Evolutionary conservation across 306 rosid genomes (phyloP).

Genomic region (Vigna reflexopilosa): DNA sequence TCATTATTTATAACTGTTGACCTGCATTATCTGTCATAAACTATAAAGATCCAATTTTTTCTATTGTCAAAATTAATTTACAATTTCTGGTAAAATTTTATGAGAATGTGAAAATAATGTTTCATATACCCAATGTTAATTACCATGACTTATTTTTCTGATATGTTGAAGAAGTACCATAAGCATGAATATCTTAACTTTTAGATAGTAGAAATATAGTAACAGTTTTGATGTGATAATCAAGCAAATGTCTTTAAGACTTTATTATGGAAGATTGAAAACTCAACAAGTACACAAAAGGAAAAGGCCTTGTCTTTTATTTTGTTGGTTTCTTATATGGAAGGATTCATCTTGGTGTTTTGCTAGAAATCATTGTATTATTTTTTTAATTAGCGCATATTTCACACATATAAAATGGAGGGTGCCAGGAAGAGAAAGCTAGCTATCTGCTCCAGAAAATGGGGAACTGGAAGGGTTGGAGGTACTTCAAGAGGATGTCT

Average conservation of each 20-base stretch:
- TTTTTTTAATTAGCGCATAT: conserved; percentile 28
- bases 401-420: conserved; percentile 51
- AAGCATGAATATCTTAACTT: background rate
- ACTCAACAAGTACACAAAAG: conserved; percentile 36
- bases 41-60: conserved; percentile 9
- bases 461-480: conserved; percentile 60
- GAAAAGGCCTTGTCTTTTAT: conserved; percentile 55
- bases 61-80: no score
- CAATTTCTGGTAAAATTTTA: no score
- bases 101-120: no score
- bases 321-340: conserved; percentile 63
- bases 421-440: conserved; percentile 28
- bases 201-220: background rate
- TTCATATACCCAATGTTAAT: background rate
- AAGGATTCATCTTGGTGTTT: conserved; percentile 51
- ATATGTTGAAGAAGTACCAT: background rate
- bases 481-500: conserved; percentile 60
- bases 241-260: conserved; percentile 22
- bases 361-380: conserved; percentile 43
- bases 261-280: conserved; percentile 7
- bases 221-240: conserved; percentile 7
- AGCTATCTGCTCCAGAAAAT: conserved; percentile 46
- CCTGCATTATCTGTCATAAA: conserved; percentile 31
- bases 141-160: background rate
- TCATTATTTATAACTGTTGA: conserved; percentile 35